A percentile compares a stretch with the other conserved stretches of the same genome.
These are phyloP conservation scores for Lentinus brumalis DNA, from an alignment of 768 basidiomycete species.

Conservation along the genomic window DNA sequence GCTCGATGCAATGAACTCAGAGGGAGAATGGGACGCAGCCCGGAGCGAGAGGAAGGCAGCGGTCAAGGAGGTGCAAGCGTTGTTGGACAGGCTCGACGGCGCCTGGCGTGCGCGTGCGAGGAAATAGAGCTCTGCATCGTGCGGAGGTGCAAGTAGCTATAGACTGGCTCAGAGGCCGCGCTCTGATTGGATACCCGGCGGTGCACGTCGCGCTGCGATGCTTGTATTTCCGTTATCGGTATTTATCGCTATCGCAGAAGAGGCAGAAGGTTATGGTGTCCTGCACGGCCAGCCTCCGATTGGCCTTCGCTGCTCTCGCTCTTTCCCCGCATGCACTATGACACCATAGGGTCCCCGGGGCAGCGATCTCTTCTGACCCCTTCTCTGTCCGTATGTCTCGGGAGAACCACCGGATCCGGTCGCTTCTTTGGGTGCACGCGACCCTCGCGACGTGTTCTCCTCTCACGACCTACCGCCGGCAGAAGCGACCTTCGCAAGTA, in stretches of 20 bases:
- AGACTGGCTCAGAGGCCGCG: background rate
- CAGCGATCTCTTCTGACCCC: background rate
- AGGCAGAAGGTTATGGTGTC: background rate
- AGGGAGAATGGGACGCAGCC: constrained; percentile 76
- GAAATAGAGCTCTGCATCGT: background rate
- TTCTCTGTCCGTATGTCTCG: background rate
- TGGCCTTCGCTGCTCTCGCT: background rate
- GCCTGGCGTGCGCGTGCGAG: constrained; percentile 49
- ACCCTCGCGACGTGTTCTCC: background rate
- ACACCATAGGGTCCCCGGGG: background rate
- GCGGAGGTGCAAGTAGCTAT: background rate
- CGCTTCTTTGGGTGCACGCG: background rate
- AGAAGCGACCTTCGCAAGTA: background rate
- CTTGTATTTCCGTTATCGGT: background rate
- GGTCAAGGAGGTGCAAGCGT: constrained; percentile 80
- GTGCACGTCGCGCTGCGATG: background rate
- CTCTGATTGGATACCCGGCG: background rate
- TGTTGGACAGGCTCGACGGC: constrained; percentile 79
- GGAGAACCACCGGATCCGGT: background rate
- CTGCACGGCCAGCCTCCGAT: background rate
- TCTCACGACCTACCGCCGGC: background rate
- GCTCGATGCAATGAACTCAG: constrained; percentile 78
- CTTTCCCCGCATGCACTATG: background rate
- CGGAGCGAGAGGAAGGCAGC: constrained; percentile 82
- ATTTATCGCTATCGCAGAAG: too few relatives aligned